Conservation (phyloP, 768 basidiomycete species). For the Kwoniella shandongensis region DNA sequence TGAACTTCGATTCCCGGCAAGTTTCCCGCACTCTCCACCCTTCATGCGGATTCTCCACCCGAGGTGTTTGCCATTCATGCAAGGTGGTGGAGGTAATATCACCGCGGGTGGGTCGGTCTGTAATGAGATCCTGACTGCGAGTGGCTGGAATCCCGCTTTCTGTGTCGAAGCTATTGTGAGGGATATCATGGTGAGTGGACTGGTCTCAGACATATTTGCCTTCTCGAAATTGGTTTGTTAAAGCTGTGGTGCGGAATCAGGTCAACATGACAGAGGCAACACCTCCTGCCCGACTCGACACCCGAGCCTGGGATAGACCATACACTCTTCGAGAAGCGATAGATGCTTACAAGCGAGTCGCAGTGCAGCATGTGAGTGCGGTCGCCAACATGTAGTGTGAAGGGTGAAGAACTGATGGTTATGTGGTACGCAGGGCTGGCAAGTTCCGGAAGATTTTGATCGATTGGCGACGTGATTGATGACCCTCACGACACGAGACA, state of each 20-base stretch:
- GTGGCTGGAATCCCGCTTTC: slow-evolving; percentile 40
- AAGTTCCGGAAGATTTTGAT: slow-evolving; percentile 34
- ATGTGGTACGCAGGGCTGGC: slow-evolving; percentile 20
- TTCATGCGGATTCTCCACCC: slow-evolving; percentile 76
- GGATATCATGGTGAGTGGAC: slow-evolving; percentile 36
- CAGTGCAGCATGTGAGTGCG: slow-evolving; percentile 59
- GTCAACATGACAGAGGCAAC: slow-evolving; percentile 40
- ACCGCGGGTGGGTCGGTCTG: slow-evolving; percentile 38
- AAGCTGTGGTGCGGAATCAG: background rate
- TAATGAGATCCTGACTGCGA: slow-evolving; percentile 39
- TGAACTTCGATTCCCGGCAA: slow-evolving; percentile 68
- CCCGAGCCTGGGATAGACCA: slow-evolving; percentile 31
- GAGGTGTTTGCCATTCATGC: slow-evolving; percentile 68
- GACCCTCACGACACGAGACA: too few relatives aligned
- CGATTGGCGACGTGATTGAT: slow-evolving; percentile 2
- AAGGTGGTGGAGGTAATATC: slow-evolving; percentile 49
- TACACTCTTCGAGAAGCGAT: slow-evolving; percentile 65
- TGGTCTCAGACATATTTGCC: background rate
- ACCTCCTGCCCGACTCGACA: slow-evolving; percentile 31
- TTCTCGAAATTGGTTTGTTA: background rate
- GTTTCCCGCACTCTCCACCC: slow-evolving; percentile 69
- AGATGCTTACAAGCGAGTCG: slow-evolving; percentile 66
- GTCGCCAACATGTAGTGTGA: background rate
- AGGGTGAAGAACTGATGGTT: background rate
- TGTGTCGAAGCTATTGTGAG: slow-evolving; percentile 36